Base-by-base conservation (phyloP, 192 early-diverging fungal genomes). In the Physocladia obscura region DNA sequence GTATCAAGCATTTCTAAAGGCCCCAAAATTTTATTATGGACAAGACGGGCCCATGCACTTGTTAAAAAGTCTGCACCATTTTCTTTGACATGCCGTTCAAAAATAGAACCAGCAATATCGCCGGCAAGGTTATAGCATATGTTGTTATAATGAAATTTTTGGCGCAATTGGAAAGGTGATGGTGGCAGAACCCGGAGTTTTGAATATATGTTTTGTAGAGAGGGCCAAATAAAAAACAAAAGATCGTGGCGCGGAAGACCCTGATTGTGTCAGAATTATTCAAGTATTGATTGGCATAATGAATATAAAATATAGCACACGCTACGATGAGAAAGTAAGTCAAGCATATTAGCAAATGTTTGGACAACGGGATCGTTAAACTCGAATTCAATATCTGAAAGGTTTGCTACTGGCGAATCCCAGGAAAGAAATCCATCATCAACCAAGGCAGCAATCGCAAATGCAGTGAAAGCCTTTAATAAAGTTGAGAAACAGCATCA, bases 111-210 rank as follows among this genome's bases (percentile, higher is more conserved):
- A 39, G 67, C 67, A 51, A 69, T 69, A 1, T 35, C 21, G 11
- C 67, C 67, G 26, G 67, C 52, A 6, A 69, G 67, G 21, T 19
- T 15, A 35, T 44, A 69, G 55, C 57, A 58, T 13, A 39, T 31
- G 51, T 69, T 69, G 55, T 69, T 69, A 39, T 69, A 69, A 8
- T 58, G 52, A 37, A 29, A 69, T 29, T 40, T 26, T 31, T 35
- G 22, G 13, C 67, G 54, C 27, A 69, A 58, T 4, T 57, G 27
- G n/a, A n/a, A n/a, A 15, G 52, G 37, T 21, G 34, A 34, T 4
- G 56, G 67, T 44, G 37, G 2, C 54, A 69, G 21, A 55, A 58
- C 13, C 11, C 17, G 19, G 1, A 69, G 4, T 19, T 58, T 35
- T 13, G 22, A 1, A 5, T 40, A 15, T 21, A 69, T 11, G 15